These are phyloP conservation scores for rapeseed (Brassica napus) DNA, from an alignment of 345 rosid genomes.

Conservation along the genomic window Da-Ae NC_063434.1:29701501-29702000, in stretches of 20 bases:
- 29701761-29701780: conserved; percentile 82
- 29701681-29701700: conserved; percentile 7
- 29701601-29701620: neutral
- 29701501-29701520: neutral
- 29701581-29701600: conserved; percentile 12
- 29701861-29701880: neutral
- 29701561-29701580: conserved; percentile 22
- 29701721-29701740: conserved; percentile 11
- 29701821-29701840: conserved; percentile 56
- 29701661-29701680: neutral
- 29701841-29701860: neutral
- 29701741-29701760: conserved; percentile 34
- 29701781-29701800: conserved; percentile 92
- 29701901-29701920: neutral
- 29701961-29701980: conserved; percentile 53
- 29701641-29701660: neutral
- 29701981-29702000: conserved; percentile 64
- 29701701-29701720: conserved; percentile 22
- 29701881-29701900: neutral
- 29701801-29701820: conserved; percentile 87
- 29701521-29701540: conserved; percentile 8
- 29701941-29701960: conserved; percentile 79
- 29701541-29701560: conserved; percentile 15
- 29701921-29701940: conserved; percentile 85
- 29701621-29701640: neutral